phyloP scores from a whole-genome alignment of 495 filamentous ascomycete genomes.

The Articulospora tetracladia region DNA sequence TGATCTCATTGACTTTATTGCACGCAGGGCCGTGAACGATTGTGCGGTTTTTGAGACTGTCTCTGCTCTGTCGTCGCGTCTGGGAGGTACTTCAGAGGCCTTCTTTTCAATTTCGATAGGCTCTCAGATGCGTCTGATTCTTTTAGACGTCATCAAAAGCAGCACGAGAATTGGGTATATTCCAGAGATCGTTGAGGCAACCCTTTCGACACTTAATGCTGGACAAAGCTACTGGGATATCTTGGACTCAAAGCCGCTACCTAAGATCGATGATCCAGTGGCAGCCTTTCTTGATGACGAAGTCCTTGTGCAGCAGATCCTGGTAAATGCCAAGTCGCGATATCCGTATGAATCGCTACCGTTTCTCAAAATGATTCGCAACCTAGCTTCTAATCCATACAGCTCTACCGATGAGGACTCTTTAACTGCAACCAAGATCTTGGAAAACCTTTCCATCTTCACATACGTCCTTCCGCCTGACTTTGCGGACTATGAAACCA shows the following conservation, averaged over 20 bases:
- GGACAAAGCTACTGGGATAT: conserved; percentile 49
- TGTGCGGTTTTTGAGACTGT: conserved; percentile 61
- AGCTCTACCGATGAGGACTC: conserved; percentile 47
- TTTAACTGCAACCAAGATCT: conserved; percentile 32
- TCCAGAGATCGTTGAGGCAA: conserved; percentile 57
- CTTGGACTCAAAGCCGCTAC: conserved; percentile 15
- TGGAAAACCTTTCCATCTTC: conserved; percentile 63
- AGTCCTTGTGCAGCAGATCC: conserved; percentile 49
- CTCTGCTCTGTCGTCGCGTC: conserved; percentile 45
- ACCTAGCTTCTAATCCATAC: conserved; percentile 41
- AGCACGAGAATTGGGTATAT: conserved; percentile 59
- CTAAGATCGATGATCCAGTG: conserved; percentile 37
- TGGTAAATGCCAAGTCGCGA: conserved; percentile 60
- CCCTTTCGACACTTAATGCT: conserved; percentile 56
- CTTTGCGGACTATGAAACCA: conserved; percentile 67
- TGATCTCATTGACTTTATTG: conserved; percentile 44
- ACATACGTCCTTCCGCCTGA: conserved; percentile 64
- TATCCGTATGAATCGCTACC: conserved; percentile 88
- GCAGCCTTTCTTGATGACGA: conserved; percentile 50
- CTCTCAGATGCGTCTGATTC: conserved; percentile 49
- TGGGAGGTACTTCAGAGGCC: conserved; percentile 39
- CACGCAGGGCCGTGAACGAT: conserved; percentile 44
- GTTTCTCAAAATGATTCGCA: conserved; percentile 63
- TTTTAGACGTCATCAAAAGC: conserved; percentile 63
- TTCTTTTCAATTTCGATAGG: conserved; percentile 43